phyloP scores from a whole-genome alignment of 148 eudicot genomes.

The Talinum fruticosum region DNA sequence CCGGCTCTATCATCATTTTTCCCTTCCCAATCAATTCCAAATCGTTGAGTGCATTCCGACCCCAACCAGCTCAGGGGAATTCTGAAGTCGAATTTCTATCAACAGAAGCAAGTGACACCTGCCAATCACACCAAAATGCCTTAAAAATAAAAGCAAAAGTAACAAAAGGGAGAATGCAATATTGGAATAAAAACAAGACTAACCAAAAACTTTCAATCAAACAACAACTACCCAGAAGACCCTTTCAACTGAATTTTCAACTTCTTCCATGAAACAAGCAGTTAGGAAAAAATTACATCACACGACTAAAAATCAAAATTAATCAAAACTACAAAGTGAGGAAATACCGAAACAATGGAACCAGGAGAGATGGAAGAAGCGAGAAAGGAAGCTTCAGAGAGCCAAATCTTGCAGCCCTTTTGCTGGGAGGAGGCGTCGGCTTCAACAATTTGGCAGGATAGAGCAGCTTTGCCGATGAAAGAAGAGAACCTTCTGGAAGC shows the following conservation, averaged over 20 bases:
- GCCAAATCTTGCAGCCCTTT: conserved; percentile 71
- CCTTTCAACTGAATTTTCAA: background rate
- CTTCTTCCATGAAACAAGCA: background rate
- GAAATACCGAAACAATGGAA: conserved; percentile 62
- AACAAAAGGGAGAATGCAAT: background rate
- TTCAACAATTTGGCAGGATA: conserved; percentile 45
- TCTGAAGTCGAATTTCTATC: conserved; percentile 22
- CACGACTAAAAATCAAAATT: background rate
- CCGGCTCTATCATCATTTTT: conserved; percentile 45
- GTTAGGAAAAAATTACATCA: background rate
- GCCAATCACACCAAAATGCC: conserved; percentile 17
- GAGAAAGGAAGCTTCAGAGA: conserved; percentile 69
- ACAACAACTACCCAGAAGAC: background rate
- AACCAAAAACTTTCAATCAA: background rate
- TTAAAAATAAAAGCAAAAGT: background rate
- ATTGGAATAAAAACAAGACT: background rate
- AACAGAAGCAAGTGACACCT: conserved; percentile 76
- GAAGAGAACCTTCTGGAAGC: conserved; percentile 61
- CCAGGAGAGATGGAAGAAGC: conserved; percentile 59
- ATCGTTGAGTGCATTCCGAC: conserved; percentile 47
- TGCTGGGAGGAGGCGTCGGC: conserved; percentile 26
- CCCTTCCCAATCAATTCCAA: conserved; percentile 43
- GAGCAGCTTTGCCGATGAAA: conserved; percentile 48
- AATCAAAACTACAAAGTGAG: background rate
- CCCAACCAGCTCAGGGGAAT: conserved; percentile 55